Evolutionary conservation across 306 rosid species (phyloP).

Genomic region (Corylus americana): DNA sequence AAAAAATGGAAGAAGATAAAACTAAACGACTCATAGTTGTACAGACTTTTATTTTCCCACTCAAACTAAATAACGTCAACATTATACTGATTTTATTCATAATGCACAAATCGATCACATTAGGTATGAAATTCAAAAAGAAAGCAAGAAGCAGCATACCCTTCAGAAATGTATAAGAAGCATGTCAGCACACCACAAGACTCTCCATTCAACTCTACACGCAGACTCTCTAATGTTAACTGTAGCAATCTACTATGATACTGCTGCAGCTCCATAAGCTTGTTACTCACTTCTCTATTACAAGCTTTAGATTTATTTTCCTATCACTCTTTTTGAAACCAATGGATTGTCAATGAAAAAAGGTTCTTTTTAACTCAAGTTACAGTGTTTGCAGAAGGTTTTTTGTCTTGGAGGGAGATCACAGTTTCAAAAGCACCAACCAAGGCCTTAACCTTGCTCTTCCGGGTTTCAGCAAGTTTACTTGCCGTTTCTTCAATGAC

Average conservation of each 20-base stretch:
- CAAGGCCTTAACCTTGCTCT: constrained; percentile 97
- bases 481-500: constrained; percentile 94
- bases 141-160: constrained; percentile 10
- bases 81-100: constrained; percentile 11
- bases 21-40: not conserved
- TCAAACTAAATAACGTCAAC: not conserved
- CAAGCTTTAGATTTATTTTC: constrained; percentile 48
- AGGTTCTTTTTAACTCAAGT: constrained; percentile 33
- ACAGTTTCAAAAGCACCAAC: constrained; percentile 98
- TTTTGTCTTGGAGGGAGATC: constrained; percentile 87
- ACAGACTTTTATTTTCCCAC: not conserved
- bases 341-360: constrained; percentile 8
- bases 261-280: constrained; percentile 33
- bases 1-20: not conserved
- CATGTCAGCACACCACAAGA: constrained; percentile 34
- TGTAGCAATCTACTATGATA: constrained; percentile 35
- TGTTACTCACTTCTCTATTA: constrained; percentile 30
- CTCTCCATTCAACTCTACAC: constrained; percentile 33
- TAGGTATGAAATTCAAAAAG: constrained; percentile 23
- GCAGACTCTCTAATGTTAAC: constrained; percentile 28
- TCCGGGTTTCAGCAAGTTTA: constrained; percentile 69
- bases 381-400: constrained; percentile 47
- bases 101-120: constrained; percentile 17
- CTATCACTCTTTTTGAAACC: constrained; percentile 30
- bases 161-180: constrained; percentile 20